These are phyloP conservation scores for Stephania yunnanensis DNA, from an alignment of 164 flowering plant species.

Conservation along the genomic window DNA sequence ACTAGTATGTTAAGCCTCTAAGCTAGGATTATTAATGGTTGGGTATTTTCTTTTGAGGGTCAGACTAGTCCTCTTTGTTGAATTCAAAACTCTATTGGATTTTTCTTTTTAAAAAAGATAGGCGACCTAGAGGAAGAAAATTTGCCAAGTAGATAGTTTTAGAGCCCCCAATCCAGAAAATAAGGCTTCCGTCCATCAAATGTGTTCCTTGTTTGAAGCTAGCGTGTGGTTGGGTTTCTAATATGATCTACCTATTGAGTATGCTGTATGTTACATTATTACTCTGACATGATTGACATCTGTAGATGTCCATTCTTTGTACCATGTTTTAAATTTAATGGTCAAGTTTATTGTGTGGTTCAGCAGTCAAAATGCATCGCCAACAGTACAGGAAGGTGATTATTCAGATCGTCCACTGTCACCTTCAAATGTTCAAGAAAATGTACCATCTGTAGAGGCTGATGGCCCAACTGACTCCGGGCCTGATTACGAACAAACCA, in stretches of 20 bases:
- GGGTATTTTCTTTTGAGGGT: not conserved
- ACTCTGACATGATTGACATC: not conserved
- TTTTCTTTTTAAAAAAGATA: not conserved
- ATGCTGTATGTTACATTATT: not conserved
- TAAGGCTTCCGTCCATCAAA: not conserved
- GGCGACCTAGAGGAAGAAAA: not conserved
- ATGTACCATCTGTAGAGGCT: conserved; percentile 32
- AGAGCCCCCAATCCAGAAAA: not conserved
- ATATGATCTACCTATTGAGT: not conserved
- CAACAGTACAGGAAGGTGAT: conserved; percentile 34
- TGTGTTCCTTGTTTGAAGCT: not conserved
- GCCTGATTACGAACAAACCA: conserved; percentile 43
- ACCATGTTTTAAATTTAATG: not conserved
- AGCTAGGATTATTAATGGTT: not conserved
- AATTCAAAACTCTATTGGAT: not conserved
- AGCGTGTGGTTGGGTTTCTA: not conserved
- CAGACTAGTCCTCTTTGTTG: not conserved
- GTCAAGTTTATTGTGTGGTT: conserved; percentile 8
- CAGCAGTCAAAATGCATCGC: conserved; percentile 41
- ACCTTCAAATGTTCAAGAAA: conserved; percentile 34
- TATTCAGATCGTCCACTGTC: conserved; percentile 37
- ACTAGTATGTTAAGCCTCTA: not conserved
- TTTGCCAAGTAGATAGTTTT: not conserved
- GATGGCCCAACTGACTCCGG: conserved; percentile 36
- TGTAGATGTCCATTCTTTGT: not conserved